Conservation (phyloP, 2,329 filamentous ascomycete species). For the Claviceps pusilla region DNA sequence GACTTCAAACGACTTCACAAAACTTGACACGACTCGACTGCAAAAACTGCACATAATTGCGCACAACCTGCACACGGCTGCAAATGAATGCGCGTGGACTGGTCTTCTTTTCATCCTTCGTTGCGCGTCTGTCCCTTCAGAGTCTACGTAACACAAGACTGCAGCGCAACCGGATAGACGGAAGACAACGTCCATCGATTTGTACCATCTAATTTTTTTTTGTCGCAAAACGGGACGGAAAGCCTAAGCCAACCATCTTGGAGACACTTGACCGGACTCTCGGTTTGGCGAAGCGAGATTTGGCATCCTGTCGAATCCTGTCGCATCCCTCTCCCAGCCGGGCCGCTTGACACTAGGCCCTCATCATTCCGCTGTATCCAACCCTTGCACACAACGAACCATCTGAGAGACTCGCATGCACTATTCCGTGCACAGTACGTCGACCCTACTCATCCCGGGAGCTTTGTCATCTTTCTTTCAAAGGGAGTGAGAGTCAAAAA, state of each 20-base stretch:
- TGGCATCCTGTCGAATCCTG: constrained; percentile 6
- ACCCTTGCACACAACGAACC: not conserved
- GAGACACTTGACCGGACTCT: not conserved
- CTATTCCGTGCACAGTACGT: not conserved
- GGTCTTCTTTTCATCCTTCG: not conserved
- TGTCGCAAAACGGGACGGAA: not conserved
- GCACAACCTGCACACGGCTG: not conserved
- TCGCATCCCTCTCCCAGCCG: not conserved
- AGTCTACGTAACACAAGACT: constrained; percentile 9
- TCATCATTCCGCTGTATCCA: not conserved
- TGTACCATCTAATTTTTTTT: constrained; percentile 5
- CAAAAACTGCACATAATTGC: not conserved
- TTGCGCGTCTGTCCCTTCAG: not conserved
- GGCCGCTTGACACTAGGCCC: not conserved
- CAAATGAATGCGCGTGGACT: not conserved
- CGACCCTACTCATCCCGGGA: not conserved
- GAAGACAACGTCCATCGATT: constrained; percentile 8
- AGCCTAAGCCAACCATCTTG: constrained; percentile 3
- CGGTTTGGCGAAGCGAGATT: constrained; percentile 8
- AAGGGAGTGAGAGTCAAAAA: not conserved
- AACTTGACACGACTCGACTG: not conserved
- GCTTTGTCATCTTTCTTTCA: not conserved
- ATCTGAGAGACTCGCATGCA: constrained; percentile 1
- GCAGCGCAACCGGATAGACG: constrained; percentile 11
- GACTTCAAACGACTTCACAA: not conserved